Evolutionary conservation across 2,329 filamentous ascomycete species (phyloP), one percentile per base, ranked within the genome.

Genomic region (Monosporascus cannonballus): DNA sequence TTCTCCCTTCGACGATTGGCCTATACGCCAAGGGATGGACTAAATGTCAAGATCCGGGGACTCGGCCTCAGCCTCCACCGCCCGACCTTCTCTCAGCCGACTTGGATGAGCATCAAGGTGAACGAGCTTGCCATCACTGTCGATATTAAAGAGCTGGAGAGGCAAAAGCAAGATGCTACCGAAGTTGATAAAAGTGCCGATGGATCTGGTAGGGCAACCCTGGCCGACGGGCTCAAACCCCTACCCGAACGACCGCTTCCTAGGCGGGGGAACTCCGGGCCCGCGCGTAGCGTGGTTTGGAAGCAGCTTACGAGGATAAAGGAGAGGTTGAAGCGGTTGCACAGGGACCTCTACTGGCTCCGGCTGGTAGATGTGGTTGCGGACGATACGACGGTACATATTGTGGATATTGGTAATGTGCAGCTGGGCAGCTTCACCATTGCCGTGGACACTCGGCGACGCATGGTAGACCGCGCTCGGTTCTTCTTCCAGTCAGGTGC

Each of bases 21-120:
- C 53, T 97, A 95, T 70, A 90, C 89, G 15, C 90, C 90, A 27
- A 86, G 81, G 70, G 90, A 96, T 80, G 94, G 94, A 61, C 76
- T 96, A 64, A 87, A 87, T 64, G 84, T 99, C 69, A 90, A 96
- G 69, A 85, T 99, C 52, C 85, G 94, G 49, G 90, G 92, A 49
- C 78, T 99, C 50, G 91, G 94, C 45, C 78, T 99, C 62, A 87
- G 89, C 53, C 72, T 97, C 57, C 94, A 99, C 72, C 85, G 92
- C 4, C 94, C 94, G 14, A 97, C 94, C 6, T 97, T 99, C 71
- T 90, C 93, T 47, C 91, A 97, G 69, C 94, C 94, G 45, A 97
- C 95, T 57, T 97, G 93, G 91, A 76, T 96, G 62, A 97, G 92
- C 68, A 78, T 99, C 49, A 89, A 94, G 8, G 73, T 99, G 54